phyloP scores from a whole-genome alignment of 345 rosid species.

The Arabis hirsuta region DNA sequence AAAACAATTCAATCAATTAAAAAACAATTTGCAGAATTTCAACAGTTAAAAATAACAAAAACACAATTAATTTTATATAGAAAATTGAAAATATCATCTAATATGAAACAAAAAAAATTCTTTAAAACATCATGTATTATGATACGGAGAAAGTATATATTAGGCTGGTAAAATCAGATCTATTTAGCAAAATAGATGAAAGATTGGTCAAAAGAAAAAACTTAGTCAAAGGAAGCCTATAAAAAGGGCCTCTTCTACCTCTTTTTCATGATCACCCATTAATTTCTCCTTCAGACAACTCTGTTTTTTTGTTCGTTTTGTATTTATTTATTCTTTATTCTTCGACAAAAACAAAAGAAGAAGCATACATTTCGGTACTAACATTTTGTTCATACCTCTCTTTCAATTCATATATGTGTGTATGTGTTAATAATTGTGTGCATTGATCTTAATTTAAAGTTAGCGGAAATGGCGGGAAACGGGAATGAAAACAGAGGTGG shows the following conservation, averaged over 20 bases:
- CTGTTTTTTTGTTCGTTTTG: neutral
- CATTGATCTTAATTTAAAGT: slow-evolving; percentile 9
- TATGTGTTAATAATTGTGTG: neutral
- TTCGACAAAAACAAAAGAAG: neutral
- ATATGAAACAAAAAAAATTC: no score
- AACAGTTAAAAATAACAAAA: no score
- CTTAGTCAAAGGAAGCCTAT: slow-evolving; percentile 39
- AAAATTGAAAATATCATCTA: no score
- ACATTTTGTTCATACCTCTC: slow-evolving; percentile 14
- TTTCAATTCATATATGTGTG: neutral
- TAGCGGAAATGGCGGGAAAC: slow-evolving; percentile 37
- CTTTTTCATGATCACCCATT: slow-evolving; percentile 19
- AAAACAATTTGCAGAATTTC: no score
- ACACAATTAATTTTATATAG: no score
- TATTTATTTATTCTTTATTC: slow-evolving; percentile 14
- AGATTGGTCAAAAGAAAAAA: neutral
- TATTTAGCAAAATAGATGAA: no score
- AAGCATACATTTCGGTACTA: slow-evolving; percentile 24
- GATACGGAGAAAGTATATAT: no score
- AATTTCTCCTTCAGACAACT: slow-evolving; percentile 13
- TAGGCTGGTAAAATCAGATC: no score
- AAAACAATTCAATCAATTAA: no score
- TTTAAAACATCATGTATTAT: no score
- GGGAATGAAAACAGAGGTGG: slow-evolving; percentile 19
- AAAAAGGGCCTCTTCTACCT: slow-evolving; percentile 16